Evolutionary conservation across 306 rosid genomes (phyloP).

Genomic region (Hippophae gyantsensis): DNA sequence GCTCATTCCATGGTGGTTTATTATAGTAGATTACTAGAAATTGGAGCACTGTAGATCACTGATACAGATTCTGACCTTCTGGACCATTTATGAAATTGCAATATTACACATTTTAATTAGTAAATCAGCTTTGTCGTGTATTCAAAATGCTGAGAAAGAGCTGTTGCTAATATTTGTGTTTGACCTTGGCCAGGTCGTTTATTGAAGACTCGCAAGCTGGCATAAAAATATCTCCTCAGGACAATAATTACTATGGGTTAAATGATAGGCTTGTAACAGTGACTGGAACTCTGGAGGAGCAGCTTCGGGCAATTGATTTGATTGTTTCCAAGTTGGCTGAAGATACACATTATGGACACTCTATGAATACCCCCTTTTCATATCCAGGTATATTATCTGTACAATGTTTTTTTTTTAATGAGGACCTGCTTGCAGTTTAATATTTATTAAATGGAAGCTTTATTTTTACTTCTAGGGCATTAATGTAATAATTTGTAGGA

Average conservation of each 20-base stretch:
- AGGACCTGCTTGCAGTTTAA: neutral
- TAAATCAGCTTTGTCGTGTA: neutral
- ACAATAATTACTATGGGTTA: constrained; percentile 77
- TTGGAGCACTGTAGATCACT: neutral
- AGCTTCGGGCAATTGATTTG: constrained; percentile 79
- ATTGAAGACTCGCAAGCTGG: constrained; percentile 97
- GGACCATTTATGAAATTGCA: neutral
- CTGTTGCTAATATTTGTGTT: constrained; percentile 21
- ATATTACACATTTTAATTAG: constrained; percentile 1
- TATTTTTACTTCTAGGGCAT: neutral
- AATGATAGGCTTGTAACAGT: constrained; percentile 92
- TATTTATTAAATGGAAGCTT: neutral
- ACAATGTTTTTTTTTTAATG: neutral
- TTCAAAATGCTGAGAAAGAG: constrained; percentile 11
- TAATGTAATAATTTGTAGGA: too few relatives aligned
- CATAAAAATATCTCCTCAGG: constrained; percentile 99
- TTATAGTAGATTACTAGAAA: neutral
- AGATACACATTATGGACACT: constrained; percentile 86
- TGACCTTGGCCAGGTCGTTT: constrained; percentile 59
- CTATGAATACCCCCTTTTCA: constrained; percentile 86
- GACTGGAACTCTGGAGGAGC: constrained; percentile 89
- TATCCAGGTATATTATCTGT: constrained; percentile 59
- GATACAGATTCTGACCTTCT: neutral
- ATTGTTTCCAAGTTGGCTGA: constrained; percentile 82
- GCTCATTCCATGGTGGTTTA: neutral